Base-by-base conservation (phyloP, 257 asterid genomes). In the Solanum sitiens region DNA sequence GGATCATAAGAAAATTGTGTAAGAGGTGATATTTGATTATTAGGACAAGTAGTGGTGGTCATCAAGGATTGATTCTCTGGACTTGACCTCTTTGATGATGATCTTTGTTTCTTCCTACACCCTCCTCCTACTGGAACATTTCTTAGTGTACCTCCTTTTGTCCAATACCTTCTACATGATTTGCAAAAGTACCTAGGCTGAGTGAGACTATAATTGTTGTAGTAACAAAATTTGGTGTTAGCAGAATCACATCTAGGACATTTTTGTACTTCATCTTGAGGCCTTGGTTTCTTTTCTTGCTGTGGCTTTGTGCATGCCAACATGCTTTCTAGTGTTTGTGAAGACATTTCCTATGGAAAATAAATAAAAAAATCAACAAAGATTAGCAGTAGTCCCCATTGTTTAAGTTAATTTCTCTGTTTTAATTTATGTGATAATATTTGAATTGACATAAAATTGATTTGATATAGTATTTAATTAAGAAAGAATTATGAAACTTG, bases 51-150 rank as follows among this genome's bases (percentile, higher is more conserved):
- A 6, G 37, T 27, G 18, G 75, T 87, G 8, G 89, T 59, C 14
- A 72, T 33, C 7, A 88, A 44, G 9, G 88, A 86, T 63, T 61
- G 96, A 27, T 68, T 68, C 7, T 68, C 97, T 37, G 92, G 97
- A 86, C 75, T 88, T 39, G 77, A 73, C 56, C 93, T 86, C 89
- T 90, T 91, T 25, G 95, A 91, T 2, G 82, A 88, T 8, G 96
- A 91, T 9, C 97, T 83, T 53, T 91, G 92, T 98, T 95, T 96
- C 86, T 90, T 93, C 87, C 99, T 86, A 90, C 98, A 96, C 16
- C 98, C 98, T 3, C 99, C 99, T 11, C 99, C 99, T 9, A 96
- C 98, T 1, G 98, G 99, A 23, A 96, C 97, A 83, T 95, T 96
- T 14, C 99, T 84, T 86, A 96, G 87, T 68, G 99, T 96, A n/a